Conservation (phyloP, 2,329 filamentous ascomycete species). For the Ceratocystis papillata region DNA sequence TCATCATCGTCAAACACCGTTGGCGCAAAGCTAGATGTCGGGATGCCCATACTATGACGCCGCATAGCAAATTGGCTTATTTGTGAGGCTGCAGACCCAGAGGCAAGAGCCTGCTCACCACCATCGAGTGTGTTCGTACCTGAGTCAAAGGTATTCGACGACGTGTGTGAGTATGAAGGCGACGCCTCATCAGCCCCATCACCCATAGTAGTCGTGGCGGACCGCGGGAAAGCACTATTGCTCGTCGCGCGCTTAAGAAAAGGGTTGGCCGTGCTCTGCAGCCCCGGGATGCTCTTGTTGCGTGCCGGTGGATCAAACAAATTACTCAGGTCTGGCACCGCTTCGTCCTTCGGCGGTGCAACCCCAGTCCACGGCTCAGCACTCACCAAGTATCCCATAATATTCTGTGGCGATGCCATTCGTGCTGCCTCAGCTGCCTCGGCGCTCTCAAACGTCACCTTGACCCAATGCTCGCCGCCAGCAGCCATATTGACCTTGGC, state of each 20-base stretch:
- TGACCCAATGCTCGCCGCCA: slow-evolving; percentile 86
- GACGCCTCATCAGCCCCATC: slow-evolving; percentile 7
- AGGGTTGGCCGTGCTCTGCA: neutral
- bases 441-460: slow-evolving; percentile 66
- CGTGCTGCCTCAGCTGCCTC: slow-evolving; percentile 60
- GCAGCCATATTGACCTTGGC: slow-evolving; percentile 69
- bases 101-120: neutral
- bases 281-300: slow-evolving; percentile 14
- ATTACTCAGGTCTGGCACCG: slow-evolving; percentile 43
- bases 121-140: slow-evolving; percentile 43
- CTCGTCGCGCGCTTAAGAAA: slow-evolving; percentile 16
- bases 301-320: slow-evolving; percentile 14
- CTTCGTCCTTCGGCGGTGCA: slow-evolving; percentile 52
- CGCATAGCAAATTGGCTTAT: neutral
- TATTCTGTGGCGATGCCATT: slow-evolving; percentile 58
- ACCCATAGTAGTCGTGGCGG: neutral
- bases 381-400: slow-evolving; percentile 59
- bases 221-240: slow-evolving; percentile 12
- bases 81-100: neutral
- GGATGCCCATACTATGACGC: slow-evolving; percentile 7
- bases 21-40: neutral
- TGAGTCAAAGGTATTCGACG: slow-evolving; percentile 18
- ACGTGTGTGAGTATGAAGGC: neutral
- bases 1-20: slow-evolving; percentile 26
- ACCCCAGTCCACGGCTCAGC: slow-evolving; percentile 59